Percentiles rank a stretch among this genome's conserved stretches.
Conservation (phyloP, 768 basidiomycete genomes). For the Lactifluus rugatus region DNA sequence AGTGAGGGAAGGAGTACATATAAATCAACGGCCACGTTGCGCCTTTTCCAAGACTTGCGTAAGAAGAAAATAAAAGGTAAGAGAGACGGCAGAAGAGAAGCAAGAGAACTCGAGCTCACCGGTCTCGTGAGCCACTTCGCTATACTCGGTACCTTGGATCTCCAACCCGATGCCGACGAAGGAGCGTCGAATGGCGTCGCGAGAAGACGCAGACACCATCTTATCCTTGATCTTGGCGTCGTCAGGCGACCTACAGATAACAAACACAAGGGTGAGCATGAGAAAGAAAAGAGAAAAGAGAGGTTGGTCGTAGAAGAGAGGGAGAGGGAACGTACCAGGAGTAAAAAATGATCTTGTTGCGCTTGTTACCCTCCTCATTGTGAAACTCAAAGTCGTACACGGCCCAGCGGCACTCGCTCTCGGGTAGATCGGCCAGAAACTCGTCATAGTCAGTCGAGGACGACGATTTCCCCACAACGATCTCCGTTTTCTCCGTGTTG, state of each 20-base stretch:
- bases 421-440: constrained; percentile 67
- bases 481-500: constrained; percentile 51
- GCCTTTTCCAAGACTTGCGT: constrained; percentile 25
- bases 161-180: constrained; percentile 73
- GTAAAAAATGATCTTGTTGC: constrained; percentile 80
- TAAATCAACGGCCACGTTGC: constrained; percentile 19
- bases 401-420: constrained; percentile 74
- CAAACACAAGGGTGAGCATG: neutral
- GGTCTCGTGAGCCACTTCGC: constrained; percentile 60
- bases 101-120: constrained; percentile 36
- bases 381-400: constrained; percentile 86
- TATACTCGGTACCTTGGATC: constrained; percentile 74
- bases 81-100: neutral
- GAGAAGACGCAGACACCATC: constrained; percentile 90
- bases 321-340: constrained; percentile 51
- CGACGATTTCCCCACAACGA: constrained; percentile 66
- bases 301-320: no score
- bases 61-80: neutral
- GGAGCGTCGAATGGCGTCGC: constrained; percentile 61
- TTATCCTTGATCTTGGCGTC: constrained; percentile 76
- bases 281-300: no score
- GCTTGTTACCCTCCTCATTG: constrained; percentile 59
- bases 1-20: neutral
- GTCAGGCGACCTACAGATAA: constrained; percentile 70
- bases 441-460: constrained; percentile 47